Evolutionary conservation across 169 alveolate species (phyloP).

Genomic region (Cytauxzoon felis): DNA sequence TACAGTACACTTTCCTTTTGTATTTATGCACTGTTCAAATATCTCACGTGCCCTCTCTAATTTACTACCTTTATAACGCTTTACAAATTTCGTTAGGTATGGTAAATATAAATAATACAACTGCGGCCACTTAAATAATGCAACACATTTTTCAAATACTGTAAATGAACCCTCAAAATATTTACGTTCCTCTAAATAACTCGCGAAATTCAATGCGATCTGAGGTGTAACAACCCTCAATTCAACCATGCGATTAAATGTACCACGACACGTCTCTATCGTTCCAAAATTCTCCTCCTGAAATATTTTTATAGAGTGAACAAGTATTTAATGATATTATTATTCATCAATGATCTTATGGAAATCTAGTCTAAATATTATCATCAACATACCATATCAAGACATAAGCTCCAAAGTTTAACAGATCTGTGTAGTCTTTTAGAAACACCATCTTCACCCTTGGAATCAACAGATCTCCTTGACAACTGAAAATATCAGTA

Average conservation of each 20-base stretch:
- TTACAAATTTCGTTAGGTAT: constrained; percentile 82
- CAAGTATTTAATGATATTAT: too few species aligned
- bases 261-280: constrained; percentile 61
- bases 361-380: too few species aligned
- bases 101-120: constrained; percentile 85
- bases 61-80: constrained; percentile 81
- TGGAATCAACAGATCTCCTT: constrained; percentile 39
- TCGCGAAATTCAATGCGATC: constrained; percentile 68
- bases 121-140: constrained; percentile 89
- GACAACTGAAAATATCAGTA: too few species aligned
- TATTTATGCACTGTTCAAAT: constrained; percentile 79
- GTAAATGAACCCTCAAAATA: constrained; percentile 89
- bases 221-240: constrained; percentile 72
- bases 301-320: too few species aligned
- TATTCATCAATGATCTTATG: too few species aligned
- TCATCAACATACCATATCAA: too few species aligned
- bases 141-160: constrained; percentile 88
- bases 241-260: constrained; percentile 71
- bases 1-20: constrained; percentile 63
- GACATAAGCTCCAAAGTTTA: constrained; percentile 54
- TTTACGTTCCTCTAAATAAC: constrained; percentile 56
- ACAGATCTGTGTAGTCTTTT: constrained; percentile 41
- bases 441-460: constrained; percentile 21
- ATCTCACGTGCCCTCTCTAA: constrained; percentile 90
- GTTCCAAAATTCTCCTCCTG: constrained; percentile 77